Conservation (phyloP, 2,329 filamentous ascomycete species). For the Calonectria ilicicola region DNA sequence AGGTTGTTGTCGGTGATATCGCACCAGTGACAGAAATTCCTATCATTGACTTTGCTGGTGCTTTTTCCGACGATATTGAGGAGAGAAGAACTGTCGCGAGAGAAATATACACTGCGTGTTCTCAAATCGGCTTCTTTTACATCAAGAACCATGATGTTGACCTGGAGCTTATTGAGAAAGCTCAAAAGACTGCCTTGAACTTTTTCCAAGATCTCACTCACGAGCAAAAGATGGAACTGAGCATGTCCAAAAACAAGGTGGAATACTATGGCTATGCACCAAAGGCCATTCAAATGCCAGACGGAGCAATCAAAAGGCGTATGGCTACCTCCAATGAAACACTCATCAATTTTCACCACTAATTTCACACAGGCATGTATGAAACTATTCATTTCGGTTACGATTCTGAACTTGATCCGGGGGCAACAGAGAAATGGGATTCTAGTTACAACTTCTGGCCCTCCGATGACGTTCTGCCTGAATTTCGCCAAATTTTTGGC, state of each 20-base stretch:
- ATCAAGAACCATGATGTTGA: neutral
- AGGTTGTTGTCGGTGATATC: neutral
- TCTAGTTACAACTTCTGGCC: neutral
- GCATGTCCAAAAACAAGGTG: neutral
- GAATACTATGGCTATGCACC: neutral
- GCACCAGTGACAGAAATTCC: neutral
- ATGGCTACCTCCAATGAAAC: neutral
- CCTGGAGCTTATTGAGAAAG: neutral
- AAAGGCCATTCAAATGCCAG: neutral
- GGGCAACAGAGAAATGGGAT: neutral
- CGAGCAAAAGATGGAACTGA: neutral
- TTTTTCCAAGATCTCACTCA: neutral
- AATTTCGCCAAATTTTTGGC: neutral
- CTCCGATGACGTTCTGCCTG: neutral
- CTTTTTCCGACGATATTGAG: neutral
- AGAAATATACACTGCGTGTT: neutral
- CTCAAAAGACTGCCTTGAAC: neutral
- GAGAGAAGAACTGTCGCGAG: neutral
- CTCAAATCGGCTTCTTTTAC: neutral
- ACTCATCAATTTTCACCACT: neutral
- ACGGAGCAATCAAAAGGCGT: neutral
- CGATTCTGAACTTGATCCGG: neutral
- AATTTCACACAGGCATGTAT: neutral
- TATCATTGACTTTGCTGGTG: neutral
- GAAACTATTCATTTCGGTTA: neutral